Conservation (phyloP, 495 filamentous ascomycete species). For the Aspergillus mulundensis region DNA sequence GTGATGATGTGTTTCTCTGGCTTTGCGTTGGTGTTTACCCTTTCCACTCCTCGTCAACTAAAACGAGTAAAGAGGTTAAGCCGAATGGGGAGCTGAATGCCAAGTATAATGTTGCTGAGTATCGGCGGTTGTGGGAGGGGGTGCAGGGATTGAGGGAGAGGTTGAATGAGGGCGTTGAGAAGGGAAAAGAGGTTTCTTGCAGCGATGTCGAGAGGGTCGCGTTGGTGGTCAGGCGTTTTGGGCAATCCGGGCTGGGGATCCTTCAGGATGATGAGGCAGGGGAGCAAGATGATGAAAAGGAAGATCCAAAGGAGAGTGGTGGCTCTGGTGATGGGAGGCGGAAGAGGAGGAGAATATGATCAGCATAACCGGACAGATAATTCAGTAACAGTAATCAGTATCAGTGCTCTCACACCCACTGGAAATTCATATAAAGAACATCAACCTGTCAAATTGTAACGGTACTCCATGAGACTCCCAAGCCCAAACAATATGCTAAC, state of each 20-base stretch:
- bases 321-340: conserved; percentile 1
- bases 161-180: conserved; percentile 26
- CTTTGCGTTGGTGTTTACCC: conserved; percentile 37
- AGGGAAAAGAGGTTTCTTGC: conserved; percentile 36
- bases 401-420: too few relatives aligned
- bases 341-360: conserved; percentile 1
- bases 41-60: conserved; percentile 2
- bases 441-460: neutral
- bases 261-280: neutral
- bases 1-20: conserved; percentile 72
- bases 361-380: neutral
- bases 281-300: neutral
- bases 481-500: neutral
- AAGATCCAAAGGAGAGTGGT: neutral
- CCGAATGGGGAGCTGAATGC: conserved; percentile 45
- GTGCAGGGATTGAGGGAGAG: conserved; percentile 42
- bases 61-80: conserved; percentile 30
- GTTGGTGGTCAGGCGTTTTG: conserved; percentile 49
- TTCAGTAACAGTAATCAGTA: too few relatives aligned
- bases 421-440: too few relatives aligned
- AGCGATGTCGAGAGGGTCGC: conserved; percentile 65
- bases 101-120: conserved; percentile 66
- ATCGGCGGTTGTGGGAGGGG: conserved; percentile 46
- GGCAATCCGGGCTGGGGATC: conserved; percentile 22
- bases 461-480: neutral